These are phyloP conservation scores for Vitis hybrid DNA, from an alignment of 177 flowering plant genomes.

Conservation along the genomic window DNA sequence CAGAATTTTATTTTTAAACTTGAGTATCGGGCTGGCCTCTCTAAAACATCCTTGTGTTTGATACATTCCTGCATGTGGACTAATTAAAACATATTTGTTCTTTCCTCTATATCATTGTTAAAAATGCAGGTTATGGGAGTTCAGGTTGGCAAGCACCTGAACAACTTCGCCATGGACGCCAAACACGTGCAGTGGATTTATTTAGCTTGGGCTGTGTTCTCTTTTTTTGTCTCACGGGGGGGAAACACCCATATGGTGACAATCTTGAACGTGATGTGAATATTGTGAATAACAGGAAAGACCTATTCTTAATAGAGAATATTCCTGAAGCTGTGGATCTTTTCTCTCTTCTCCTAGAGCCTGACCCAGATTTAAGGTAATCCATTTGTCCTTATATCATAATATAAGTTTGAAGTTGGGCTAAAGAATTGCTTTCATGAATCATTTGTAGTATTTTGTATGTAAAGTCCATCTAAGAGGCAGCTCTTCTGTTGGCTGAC, in stretches of 20 bases:
- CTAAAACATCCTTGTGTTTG: no score
- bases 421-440: no score
- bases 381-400: no score
- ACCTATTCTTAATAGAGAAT: slow-evolving; percentile 71
- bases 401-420: no score
- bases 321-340: slow-evolving; percentile 90
- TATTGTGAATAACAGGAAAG: slow-evolving; percentile 55
- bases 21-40: no score
- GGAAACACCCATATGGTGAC: slow-evolving; percentile 86
- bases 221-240: slow-evolving; percentile 81
- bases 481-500: no score
- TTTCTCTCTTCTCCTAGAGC: slow-evolving; percentile 52
- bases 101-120: not conserved
- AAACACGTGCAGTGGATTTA: slow-evolving; percentile 85
- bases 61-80: no score
- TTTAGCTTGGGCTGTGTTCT: slow-evolving; percentile 92
- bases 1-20: no score
- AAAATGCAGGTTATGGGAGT: slow-evolving; percentile 78
- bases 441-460: no score
- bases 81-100: not conserved
- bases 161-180: slow-evolving; percentile 77
- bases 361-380: slow-evolving; percentile 64
- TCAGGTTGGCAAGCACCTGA: slow-evolving; percentile 99
- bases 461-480: no score
- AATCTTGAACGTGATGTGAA: slow-evolving; percentile 76